Evolutionary conservation across 768 basidiomycete species (phyloP).

Genomic region (Phallus indusiatus): DNA sequence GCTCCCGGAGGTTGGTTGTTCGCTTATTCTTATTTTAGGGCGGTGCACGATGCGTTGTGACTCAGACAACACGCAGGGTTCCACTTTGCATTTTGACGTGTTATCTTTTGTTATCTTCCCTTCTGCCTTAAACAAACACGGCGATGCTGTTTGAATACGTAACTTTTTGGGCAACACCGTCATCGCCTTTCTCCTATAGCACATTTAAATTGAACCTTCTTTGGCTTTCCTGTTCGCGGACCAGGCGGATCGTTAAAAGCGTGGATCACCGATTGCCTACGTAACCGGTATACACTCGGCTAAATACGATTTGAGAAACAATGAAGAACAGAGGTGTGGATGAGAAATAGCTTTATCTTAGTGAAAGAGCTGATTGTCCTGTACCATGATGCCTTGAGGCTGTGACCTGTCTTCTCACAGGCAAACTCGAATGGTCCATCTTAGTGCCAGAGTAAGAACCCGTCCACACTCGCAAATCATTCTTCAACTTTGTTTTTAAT

Average conservation of each 20-base stretch:
- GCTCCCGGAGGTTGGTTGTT: not conserved
- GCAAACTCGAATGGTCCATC: not conserved
- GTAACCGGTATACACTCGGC: not conserved
- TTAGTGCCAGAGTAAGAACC: not conserved
- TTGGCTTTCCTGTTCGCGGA: no score
- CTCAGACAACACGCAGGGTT: no score
- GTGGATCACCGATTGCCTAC: not conserved
- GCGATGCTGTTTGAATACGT: no score
- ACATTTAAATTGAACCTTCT: no score
- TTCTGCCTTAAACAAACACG: no score
- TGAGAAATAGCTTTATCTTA: not conserved
- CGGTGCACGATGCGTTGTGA: not conserved
- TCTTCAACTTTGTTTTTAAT: not conserved
- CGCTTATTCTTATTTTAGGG: not conserved
- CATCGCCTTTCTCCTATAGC: no score
- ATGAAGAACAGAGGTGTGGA: not conserved
- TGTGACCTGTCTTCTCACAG: not conserved
- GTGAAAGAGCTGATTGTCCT: not conserved
- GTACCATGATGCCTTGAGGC: constrained; percentile 5
- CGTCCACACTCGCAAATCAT: not conserved
- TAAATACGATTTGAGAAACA: not conserved
- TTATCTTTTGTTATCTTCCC: no score
- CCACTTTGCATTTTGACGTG: no score
- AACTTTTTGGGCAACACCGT: no score
- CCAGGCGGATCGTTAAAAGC: not conserved